A percentile compares a stretch with the other conserved stretches of the same genome.
These are phyloP conservation scores for Abrus precatorius DNA, from an alignment of 306 rosid genomes.

Conservation along the genomic window DNA sequence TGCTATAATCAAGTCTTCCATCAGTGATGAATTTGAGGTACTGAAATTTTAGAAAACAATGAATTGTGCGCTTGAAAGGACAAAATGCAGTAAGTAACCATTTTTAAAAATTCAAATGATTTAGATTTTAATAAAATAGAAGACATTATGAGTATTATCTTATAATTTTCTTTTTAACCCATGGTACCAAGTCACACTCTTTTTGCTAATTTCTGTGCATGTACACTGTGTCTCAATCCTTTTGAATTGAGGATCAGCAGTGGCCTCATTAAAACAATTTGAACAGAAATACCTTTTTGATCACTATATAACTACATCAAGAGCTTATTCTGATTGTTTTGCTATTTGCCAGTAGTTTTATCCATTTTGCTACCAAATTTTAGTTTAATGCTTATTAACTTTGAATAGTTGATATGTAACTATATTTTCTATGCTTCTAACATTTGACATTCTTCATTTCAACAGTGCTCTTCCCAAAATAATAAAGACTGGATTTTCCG, in stretches of 20 bases:
- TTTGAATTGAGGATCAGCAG: slow-evolving; percentile 5
- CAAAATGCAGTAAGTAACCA: not conserved
- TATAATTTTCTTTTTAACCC: not conserved
- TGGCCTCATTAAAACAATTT: slow-evolving; percentile 12
- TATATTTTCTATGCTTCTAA: slow-evolving; percentile 19
- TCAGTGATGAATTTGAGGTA: not conserved
- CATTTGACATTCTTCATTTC: slow-evolving; percentile 46
- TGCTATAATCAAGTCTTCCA: not conserved
- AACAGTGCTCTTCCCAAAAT: slow-evolving; percentile 93
- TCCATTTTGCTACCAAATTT: not conserved
- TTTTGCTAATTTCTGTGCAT: slow-evolving; percentile 9
- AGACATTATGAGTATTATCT: not conserved
- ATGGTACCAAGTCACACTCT: not conserved
- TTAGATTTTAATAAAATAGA: too few species aligned
- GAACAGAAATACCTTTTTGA: slow-evolving; percentile 3
- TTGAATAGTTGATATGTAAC: slow-evolving; percentile 33
- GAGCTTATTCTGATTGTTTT: slow-evolving; percentile 29
- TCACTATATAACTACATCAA: slow-evolving; percentile 11
- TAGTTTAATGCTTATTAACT: not conserved
- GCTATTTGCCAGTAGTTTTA: slow-evolving; percentile 10
- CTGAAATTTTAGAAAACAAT: not conserved
- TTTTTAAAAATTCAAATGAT: too few species aligned
- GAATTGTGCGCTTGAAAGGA: not conserved
- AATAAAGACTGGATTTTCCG: slow-evolving; percentile 94
- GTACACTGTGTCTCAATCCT: not conserved